Conservation (phyloP, 2,329 filamentous ascomycete species). For the Penicillium corylophilum region DNA sequence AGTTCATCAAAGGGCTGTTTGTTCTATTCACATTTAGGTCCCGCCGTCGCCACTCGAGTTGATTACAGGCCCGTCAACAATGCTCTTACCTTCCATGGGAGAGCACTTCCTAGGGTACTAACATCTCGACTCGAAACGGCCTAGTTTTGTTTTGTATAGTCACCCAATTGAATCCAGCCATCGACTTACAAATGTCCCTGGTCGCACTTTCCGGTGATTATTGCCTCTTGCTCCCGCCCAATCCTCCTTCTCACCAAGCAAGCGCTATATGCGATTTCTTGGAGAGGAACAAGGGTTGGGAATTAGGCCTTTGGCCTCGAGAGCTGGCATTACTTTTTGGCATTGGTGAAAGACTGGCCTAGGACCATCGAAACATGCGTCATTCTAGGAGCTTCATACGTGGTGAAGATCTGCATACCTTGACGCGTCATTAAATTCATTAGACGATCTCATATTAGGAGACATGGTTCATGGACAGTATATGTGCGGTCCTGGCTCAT, state of each 20-base stretch:
- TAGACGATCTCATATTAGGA: not conserved
- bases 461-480: not conserved
- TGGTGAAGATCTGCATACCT: too few relatives aligned
- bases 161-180: slow-evolving; percentile 9
- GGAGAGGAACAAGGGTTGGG: slow-evolving; percentile 31
- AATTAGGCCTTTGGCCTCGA: not conserved
- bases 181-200: not conserved
- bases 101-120: not conserved
- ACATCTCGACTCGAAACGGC: not conserved
- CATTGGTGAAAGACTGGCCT: not conserved
- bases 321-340: not conserved
- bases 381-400: not conserved
- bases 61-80: not conserved
- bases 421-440: not conserved
- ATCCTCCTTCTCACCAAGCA: slow-evolving; percentile 36
- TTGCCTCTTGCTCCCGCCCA: slow-evolving; percentile 14
- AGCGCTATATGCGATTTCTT: slow-evolving; percentile 38
- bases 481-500: not conserved
- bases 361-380: not conserved
- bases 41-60: not conserved
- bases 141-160: slow-evolving; percentile 4
- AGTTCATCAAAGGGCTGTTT: not conserved
- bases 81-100: not conserved
- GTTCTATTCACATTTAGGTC: not conserved
- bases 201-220: slow-evolving; percentile 9